These are phyloP conservation scores for Saccharomyces hybrid DNA, from an alignment of 1,139 yeast genomes.

Conservation along the genomic window DNA sequence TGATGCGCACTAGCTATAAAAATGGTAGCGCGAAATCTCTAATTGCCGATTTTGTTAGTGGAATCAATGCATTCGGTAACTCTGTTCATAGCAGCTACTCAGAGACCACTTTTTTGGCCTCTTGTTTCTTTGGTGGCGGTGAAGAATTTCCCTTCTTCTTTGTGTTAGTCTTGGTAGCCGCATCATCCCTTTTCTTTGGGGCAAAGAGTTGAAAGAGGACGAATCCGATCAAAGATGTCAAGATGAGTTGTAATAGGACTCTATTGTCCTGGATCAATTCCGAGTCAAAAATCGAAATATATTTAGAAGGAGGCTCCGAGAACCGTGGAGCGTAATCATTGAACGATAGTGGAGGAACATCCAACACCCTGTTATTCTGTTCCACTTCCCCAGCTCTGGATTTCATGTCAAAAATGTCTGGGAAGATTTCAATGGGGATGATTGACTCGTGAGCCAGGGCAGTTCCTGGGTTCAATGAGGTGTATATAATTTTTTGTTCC, in stretches of 20 bases:
- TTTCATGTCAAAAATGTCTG: slow-evolving; percentile 29
- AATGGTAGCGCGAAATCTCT: neutral
- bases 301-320: slow-evolving; percentile 9
- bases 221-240: slow-evolving; percentile 13
- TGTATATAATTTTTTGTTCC: slow-evolving; percentile 46
- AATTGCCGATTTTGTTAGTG: neutral
- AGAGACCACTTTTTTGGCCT: neutral
- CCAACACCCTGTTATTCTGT: slow-evolving; percentile 41
- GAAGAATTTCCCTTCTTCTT: neutral
- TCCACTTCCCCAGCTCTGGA: slow-evolving; percentile 46
- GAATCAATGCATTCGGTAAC: neutral
- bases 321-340: slow-evolving; percentile 28
- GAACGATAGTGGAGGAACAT: slow-evolving; percentile 31
- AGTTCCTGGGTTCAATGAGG: slow-evolving; percentile 29
- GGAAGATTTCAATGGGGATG: slow-evolving; percentile 24
- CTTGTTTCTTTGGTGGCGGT: neutral
- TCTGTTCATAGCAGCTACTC: neutral
- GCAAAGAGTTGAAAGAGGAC: slow-evolving; percentile 11
- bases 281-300: slow-evolving; percentile 17
- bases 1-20: neutral
- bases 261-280: slow-evolving; percentile 21
- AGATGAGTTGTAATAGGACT: slow-evolving; percentile 14
- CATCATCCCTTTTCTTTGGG: neutral
- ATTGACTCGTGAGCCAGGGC: slow-evolving; percentile 10
- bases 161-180: neutral